Evolutionary conservation across 139 green algal genomes (phyloP).

Genomic region (Coccomyxa sp.): DNA sequence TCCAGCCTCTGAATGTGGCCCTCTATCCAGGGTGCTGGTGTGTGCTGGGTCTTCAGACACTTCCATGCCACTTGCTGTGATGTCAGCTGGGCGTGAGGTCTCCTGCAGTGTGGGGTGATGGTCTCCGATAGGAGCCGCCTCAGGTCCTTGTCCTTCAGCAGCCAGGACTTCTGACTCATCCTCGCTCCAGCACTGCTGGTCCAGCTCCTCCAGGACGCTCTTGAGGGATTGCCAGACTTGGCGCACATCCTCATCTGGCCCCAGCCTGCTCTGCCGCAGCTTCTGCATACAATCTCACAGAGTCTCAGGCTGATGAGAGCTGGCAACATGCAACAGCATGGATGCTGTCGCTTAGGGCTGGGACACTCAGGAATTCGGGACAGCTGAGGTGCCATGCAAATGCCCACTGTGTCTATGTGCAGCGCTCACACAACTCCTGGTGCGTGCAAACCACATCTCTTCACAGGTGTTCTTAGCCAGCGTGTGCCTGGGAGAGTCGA

Average conservation of each 20-base stretch:
- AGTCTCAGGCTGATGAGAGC: background rate
- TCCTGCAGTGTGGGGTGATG: too few species aligned
- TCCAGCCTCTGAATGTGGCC: too few species aligned
- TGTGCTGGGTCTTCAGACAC: too few species aligned
- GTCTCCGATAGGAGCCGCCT: too few species aligned
- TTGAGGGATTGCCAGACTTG: background rate
- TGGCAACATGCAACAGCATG: background rate
- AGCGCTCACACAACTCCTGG: background rate
- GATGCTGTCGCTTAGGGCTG: background rate
- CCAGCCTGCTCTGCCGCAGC: background rate
- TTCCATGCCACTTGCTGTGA: too few species aligned
- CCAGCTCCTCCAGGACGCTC: background rate
- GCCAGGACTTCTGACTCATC: background rate
- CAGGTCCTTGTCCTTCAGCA: too few species aligned
- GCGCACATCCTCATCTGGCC: background rate
- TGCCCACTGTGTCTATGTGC: background rate
- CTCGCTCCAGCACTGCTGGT: background rate
- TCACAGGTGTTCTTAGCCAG: too few species aligned
- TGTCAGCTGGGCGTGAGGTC: too few species aligned
- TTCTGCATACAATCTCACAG: background rate
- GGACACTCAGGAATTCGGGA: background rate
- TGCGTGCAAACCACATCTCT: too few species aligned
- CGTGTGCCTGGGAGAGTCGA: background rate
- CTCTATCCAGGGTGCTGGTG: too few species aligned
- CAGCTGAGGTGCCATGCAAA: background rate